Conservation (phyloP, 106 monocot species). For the Ottelia alismoides region DNA sequence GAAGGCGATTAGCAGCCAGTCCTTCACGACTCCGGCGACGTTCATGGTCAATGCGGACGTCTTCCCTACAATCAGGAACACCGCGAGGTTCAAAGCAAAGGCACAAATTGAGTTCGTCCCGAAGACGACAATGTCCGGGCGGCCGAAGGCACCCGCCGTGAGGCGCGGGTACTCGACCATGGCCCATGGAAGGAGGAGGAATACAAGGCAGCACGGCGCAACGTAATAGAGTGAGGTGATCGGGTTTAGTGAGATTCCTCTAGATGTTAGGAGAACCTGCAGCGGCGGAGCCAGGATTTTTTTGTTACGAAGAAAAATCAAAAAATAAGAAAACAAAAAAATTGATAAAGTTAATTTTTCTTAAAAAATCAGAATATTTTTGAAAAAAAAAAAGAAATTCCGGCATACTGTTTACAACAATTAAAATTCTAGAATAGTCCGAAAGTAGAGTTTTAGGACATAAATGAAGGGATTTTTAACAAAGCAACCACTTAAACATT, state of each 20-base stretch:
- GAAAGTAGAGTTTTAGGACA: too few species aligned
- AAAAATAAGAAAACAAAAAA: too few species aligned
- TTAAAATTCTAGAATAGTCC: too few species aligned
- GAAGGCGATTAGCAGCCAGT: too few species aligned
- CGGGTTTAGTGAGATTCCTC: constrained; percentile 36
- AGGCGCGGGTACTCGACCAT: constrained; percentile 38
- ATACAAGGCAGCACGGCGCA: constrained; percentile 18
- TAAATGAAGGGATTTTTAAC: too few species aligned
- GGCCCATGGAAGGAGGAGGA: constrained; percentile 35
- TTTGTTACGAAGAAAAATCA: too few species aligned
- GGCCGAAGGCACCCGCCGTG: constrained; percentile 17
- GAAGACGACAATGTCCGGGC: constrained; percentile 34
- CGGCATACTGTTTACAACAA: too few species aligned
- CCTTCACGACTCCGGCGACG: constrained; percentile 62
- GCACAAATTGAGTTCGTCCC: constrained; percentile 53
- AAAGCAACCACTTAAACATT: too few species aligned
- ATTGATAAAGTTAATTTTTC: too few species aligned
- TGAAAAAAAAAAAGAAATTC: too few species aligned
- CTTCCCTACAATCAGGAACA: constrained; percentile 56
- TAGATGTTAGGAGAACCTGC: constrained; percentile 38
- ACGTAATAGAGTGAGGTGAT: constrained; percentile 36
- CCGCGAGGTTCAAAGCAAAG: constrained; percentile 52
- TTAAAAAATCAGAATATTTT: too few species aligned
- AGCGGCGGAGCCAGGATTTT: too few species aligned
- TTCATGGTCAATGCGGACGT: constrained; percentile 69